These are phyloP conservation scores for Auriscalpium orientale DNA, from an alignment of 768 basidiomycete genomes.

Conservation along the genomic window DNA sequence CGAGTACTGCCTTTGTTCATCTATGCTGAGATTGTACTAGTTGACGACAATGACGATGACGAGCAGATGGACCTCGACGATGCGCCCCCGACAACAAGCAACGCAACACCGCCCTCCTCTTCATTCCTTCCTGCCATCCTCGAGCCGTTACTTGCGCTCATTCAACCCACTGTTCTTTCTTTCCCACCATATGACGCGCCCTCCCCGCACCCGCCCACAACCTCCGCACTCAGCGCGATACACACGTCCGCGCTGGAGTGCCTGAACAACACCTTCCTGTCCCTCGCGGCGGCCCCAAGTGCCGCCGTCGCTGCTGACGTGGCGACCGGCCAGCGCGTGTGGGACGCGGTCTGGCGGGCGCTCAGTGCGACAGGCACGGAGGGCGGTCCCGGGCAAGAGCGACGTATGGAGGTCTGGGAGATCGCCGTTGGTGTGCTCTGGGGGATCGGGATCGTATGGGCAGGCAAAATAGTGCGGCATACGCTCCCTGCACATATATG, in stretches of 20 bases:
- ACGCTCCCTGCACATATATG: neutral
- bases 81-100: neutral
- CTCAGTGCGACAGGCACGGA: slow-evolving; percentile 54
- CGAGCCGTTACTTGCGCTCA: slow-evolving; percentile 57
- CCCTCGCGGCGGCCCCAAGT: slow-evolving; percentile 47
- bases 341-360: slow-evolving; percentile 60
- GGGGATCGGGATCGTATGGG: slow-evolving; percentile 78
- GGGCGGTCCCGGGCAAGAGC: slow-evolving; percentile 53
- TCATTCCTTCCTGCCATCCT: slow-evolving; percentile 57
- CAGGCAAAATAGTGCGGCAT: slow-evolving; percentile 48
- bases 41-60: slow-evolving; percentile 24
- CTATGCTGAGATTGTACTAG: slow-evolving; percentile 35
- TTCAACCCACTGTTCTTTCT: slow-evolving; percentile 72
- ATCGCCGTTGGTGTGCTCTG: slow-evolving; percentile 77
- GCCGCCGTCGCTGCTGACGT: slow-evolving; percentile 36
- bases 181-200: slow-evolving; percentile 66
- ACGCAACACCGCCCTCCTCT: slow-evolving; percentile 21
- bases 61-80: slow-evolving; percentile 20
- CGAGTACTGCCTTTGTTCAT: slow-evolving; percentile 23
- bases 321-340: slow-evolving; percentile 45
- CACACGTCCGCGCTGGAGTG: slow-evolving; percentile 85
- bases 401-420: slow-evolving; percentile 69
- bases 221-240: slow-evolving; percentile 74
- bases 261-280: slow-evolving; percentile 82
- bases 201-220: slow-evolving; percentile 82